A percentile compares a stretch with the other conserved stretches of the same genome.
phyloP scores from a whole-genome alignment of 129 eudicot genomes.

The Glebionis coronaria region DNA sequence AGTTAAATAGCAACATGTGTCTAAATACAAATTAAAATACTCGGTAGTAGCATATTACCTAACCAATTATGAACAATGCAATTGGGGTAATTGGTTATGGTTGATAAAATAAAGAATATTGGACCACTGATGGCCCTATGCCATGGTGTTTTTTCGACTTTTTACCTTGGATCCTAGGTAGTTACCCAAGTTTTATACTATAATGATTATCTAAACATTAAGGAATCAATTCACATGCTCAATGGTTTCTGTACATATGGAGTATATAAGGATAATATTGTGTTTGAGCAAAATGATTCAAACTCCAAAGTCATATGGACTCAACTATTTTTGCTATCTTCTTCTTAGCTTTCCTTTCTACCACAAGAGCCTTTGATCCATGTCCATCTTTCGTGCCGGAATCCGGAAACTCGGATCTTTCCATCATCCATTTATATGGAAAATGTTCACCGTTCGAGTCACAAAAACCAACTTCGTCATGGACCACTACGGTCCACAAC shows the following conservation, averaged over 20 bases:
- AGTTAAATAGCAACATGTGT: too few relatives aligned
- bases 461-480: constrained; percentile 53
- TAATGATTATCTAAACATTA: too few relatives aligned
- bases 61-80: too few relatives aligned
- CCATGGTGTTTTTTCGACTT: too few relatives aligned
- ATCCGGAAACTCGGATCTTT: constrained; percentile 47
- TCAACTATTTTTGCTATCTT: constrained; percentile 37
- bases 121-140: too few relatives aligned
- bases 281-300: constrained; percentile 10
- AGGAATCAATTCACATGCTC: constrained; percentile 7
- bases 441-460: constrained; percentile 83
- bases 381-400: constrained; percentile 47
- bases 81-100: too few relatives aligned
- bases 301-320: constrained; percentile 36
- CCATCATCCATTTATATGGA: constrained; percentile 69
- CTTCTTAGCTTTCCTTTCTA: constrained; percentile 40
- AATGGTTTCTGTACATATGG: constrained; percentile 17
- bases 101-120: too few relatives aligned
- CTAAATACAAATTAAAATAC: too few relatives aligned
- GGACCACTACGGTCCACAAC: constrained; percentile 60
- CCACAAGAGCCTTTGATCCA: constrained; percentile 45
- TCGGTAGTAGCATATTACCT: too few relatives aligned
- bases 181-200: too few relatives aligned
- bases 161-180: too few relatives aligned
- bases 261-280: neutral